A percentile compares a stretch with the other conserved stretches of the same genome.
Conservation (phyloP, 257 asterid species). For the Osmanthus fragrans region DNA sequence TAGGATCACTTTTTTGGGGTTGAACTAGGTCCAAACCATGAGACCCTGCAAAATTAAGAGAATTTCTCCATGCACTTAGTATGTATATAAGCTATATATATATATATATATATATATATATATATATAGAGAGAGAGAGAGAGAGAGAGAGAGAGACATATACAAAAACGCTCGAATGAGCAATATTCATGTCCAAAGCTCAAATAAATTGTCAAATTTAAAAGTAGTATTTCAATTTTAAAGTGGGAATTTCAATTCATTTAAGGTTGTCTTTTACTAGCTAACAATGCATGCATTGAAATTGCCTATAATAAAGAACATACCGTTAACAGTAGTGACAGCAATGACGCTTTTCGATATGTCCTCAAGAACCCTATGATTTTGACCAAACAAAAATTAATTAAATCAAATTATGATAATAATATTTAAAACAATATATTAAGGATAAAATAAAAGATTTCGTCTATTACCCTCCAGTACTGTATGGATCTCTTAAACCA, state of each 20-base stretch:
- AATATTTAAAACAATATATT: neutral
- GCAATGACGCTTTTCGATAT: conserved; percentile 49
- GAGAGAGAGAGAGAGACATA: no score
- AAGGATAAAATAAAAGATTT: neutral
- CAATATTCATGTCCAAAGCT: no score
- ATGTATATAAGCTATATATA: no score
- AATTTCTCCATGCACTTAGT: neutral
- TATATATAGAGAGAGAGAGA: no score
- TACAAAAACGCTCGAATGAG: no score
- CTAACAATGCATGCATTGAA: no score
- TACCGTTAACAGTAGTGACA: conserved; percentile 54
- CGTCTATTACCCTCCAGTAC: conserved; percentile 42
- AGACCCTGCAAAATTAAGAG: conserved; percentile 43
- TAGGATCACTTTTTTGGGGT: conserved; percentile 46
- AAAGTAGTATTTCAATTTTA: no score
- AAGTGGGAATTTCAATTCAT: no score
- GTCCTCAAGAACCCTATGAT: conserved; percentile 45
- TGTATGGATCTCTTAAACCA: conserved; percentile 50
- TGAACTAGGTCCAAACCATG: conserved; percentile 58
- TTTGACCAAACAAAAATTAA: neutral
- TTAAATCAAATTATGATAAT: neutral
- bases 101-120: no score
- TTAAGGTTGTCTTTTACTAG: no score
- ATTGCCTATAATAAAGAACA: neutral
- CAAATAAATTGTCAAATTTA: no score